Evolutionary conservation across 2,329 filamentous ascomycete genomes (phyloP).

Genomic region (Ophiostoma montium): DNA sequence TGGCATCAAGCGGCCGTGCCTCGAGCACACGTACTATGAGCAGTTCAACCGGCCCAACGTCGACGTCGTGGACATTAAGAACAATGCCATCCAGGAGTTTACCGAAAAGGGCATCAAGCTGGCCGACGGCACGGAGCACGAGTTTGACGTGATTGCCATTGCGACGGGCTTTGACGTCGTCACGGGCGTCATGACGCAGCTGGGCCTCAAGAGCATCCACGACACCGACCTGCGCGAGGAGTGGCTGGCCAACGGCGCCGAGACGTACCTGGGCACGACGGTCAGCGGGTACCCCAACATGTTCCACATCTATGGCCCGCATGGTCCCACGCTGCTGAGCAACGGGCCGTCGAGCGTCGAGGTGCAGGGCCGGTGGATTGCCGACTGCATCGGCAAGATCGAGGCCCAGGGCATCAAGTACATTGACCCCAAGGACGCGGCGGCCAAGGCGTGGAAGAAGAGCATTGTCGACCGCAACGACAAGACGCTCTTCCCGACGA

Average conservation of each 20-base stretch:
- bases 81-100: slow-evolving; percentile 27
- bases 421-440: slow-evolving; percentile 59
- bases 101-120: slow-evolving; percentile 27
- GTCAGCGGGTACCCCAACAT: slow-evolving; percentile 34
- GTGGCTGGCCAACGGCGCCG: slow-evolving; percentile 24
- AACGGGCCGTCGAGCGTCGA: slow-evolving; percentile 43
- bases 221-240: slow-evolving; percentile 25
- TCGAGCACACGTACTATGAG: slow-evolving; percentile 32
- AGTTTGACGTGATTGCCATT: slow-evolving; percentile 30
- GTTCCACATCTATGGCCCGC: slow-evolving; percentile 39
- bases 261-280: slow-evolving; percentile 30
- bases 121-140: slow-evolving; percentile 26
- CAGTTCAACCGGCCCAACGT: slow-evolving; percentile 31
- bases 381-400: slow-evolving; percentile 35
- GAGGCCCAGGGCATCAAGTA: slow-evolving; percentile 30
- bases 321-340: slow-evolving; percentile 39
- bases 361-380: slow-evolving; percentile 42
- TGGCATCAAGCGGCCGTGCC: slow-evolving; percentile 34
- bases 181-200: slow-evolving; percentile 26
- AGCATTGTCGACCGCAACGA: slow-evolving; percentile 71
- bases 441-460: slow-evolving; percentile 79
- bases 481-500: slow-evolving; percentile 32
- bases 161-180: slow-evolving; percentile 30
- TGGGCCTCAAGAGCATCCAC: slow-evolving; percentile 28
- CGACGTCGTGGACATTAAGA: slow-evolving; percentile 27